Evolutionary conservation across 192 early-diverging fungal species (phyloP).

Genomic region (Spizellomyces punctatus): DNA sequence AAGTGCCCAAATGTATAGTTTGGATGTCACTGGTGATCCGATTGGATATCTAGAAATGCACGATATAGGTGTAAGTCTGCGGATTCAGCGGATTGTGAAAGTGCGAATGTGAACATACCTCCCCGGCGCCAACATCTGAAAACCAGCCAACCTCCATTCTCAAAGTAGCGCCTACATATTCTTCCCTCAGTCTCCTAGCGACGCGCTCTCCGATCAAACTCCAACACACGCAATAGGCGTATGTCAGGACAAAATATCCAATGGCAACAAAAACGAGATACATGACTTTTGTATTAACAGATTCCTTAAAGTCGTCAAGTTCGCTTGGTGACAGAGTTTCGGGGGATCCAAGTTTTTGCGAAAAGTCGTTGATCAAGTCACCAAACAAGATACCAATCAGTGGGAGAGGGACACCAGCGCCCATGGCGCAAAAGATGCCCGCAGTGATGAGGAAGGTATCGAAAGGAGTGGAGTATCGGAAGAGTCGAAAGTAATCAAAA

Average conservation of each 20-base stretch:
- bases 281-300: not conserved
- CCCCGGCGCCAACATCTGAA: not conserved
- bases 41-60: not conserved
- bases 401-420: slow-evolving; percentile 3
- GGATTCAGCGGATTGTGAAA: not conserved
- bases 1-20: slow-evolving; percentile 27
- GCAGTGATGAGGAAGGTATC: not conserved
- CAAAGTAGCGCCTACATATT: not conserved
- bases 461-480: not conserved
- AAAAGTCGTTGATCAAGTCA: slow-evolving; percentile 6
- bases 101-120: not conserved
- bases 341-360: not conserved
- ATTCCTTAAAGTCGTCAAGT: not conserved
- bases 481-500: slow-evolving; percentile 7
- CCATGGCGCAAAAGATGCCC: slow-evolving; percentile 6
- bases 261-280: not conserved
- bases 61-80: not conserved
- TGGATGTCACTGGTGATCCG: slow-evolving; percentile 7
- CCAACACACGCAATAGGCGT: slow-evolving; percentile 3
- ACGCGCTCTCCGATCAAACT: slow-evolving; percentile 9
- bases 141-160: slow-evolving; percentile 7
- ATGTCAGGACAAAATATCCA: slow-evolving; percentile 13
- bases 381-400: slow-evolving; percentile 12
- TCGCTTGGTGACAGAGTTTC: slow-evolving; percentile 1
- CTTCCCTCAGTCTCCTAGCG: not conserved